Evolutionary conservation across 2,329 filamentous ascomycete genomes (phyloP), one percentile per base, ranked within the genome.

Genomic region (Nemania abortiva): DNA sequence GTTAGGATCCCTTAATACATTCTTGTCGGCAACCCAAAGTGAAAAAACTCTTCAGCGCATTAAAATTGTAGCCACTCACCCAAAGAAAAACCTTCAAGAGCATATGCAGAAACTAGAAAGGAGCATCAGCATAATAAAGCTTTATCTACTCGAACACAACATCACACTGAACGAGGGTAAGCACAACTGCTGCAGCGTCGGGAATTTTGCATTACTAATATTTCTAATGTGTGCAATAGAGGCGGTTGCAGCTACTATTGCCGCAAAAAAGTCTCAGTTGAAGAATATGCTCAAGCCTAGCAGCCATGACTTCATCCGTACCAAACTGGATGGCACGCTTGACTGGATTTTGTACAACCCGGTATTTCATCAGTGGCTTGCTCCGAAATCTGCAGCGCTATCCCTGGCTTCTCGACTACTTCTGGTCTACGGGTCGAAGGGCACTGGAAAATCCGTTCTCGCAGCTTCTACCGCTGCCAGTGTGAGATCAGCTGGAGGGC

Each of bases 271-370:
- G 55, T 10, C 37, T 1, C n/a, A 58, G 37, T n/a, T 58, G 15
- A 42, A 37, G 11, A 45, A 0, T 9, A 20, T 58, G 2, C 37
- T 58, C 1, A 45, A 47, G 45, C 55, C 55, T 9, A 45, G 24
- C 37, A 18, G 37, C 5, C 55, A 58, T 27, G 55, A 58, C 20
- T 58, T 58, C 42, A 58, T 58, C 55, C 22, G 55, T 13, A 29
- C 34, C 20, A 58, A 58, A 27, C 37, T 58, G 7, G 22, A 47
- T 20, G 55, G 55, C 20, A 58, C 55, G 34, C 24, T 58, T 42
- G 37, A 58, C 31, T 58, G 55, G 55, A 15, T 58, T n/a, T 47
- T 27, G 20, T 47, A 37, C 22, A 34, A 47, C 37, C n/a, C 55
- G 13, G 13, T 9, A 10, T 39, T 24, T 47, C 22, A 42, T 47